Base-by-base conservation (phyloP, 352 stramenopile species). In the Phytophthora sansomeana region DNA sequence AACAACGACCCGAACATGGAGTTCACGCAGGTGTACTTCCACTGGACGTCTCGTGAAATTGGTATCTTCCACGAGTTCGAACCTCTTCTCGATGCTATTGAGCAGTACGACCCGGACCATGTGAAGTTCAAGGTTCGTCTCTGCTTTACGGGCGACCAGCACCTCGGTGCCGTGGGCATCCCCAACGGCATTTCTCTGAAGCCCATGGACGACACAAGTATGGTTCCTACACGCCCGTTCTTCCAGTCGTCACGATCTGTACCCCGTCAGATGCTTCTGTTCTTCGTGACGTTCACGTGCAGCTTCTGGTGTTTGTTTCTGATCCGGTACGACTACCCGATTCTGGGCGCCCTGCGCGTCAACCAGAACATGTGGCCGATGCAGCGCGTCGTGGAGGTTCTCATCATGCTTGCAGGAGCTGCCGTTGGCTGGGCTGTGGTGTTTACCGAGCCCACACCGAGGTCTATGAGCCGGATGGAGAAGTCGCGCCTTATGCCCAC, bases 21-120 rank as follows among this genome's bases (percentile, higher is more conserved):
- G 24, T 75, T 90, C 51, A 88, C 84, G 19, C 76, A 90, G 43
- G 86, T 94, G 8, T 94, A 94, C 69, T 92, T 90, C 70, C 84
- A 92, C 69, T 94, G 86, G 86, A 92, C 86, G 36, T 92, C 86
- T 16, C 87, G 83, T 60, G 85, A 93, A 35, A 90, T 92, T 32
- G 85, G 82, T 69, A 90, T 92, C 42, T 92, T 93, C 64, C 85
- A 95, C 72, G 85, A 94, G 72, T 94, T 93, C 46, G 86, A 93
- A 63, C 83, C 84, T 49, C 58, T 95, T 48, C 73, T 93, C 19
- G 83, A 92, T 47, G 83, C 87, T 5, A 92, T 92, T 41, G 72
- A 93, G 16, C 72, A 92, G 63, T 92, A 81, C 46, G 85, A 91
- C 62, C 85, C 85, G 6, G 78, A 91, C 16, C 81, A 87, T 51